These are phyloP conservation scores for Grifola frondosa DNA, from an alignment of 1,284 basidiomycete genomes.

Conservation along the genomic window DNA sequence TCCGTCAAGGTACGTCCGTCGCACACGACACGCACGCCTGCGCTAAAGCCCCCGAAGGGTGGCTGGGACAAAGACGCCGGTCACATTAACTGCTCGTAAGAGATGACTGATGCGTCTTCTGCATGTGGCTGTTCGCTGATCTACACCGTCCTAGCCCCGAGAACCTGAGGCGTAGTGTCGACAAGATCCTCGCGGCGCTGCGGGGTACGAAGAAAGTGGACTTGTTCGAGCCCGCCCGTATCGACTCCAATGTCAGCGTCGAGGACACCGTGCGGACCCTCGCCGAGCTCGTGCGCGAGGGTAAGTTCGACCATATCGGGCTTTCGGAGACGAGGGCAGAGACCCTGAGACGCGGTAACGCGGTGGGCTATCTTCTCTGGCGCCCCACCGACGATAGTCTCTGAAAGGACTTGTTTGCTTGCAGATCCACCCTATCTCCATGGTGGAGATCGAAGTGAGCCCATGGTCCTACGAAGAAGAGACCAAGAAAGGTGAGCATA, in stretches of 20 bases:
- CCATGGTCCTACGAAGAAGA: conserved; percentile 51
- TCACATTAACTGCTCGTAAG: conserved; percentile 31
- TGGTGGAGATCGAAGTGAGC: conserved; percentile 55
- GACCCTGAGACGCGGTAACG: conserved; percentile 39
- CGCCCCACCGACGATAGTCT: background rate
- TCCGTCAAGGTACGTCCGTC: conserved; percentile 39
- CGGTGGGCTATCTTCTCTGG: background rate
- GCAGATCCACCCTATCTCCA: conserved; percentile 42
- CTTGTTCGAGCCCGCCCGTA: conserved; percentile 41
- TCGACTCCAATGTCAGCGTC: conserved; percentile 32
- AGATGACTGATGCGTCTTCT: conserved; percentile 1
- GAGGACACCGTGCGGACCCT: conserved; percentile 34
- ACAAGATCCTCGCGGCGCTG: conserved; percentile 36
- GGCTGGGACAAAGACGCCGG: conserved; percentile 27
- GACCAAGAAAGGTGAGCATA: conserved; percentile 39
- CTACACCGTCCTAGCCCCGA: conserved; percentile 29
- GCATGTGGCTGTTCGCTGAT: background rate
- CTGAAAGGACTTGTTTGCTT: background rate
- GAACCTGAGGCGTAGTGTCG: conserved; percentile 42
- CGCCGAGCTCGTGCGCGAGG: conserved; percentile 35
- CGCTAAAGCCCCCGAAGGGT: conserved; percentile 35
- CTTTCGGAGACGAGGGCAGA: conserved; percentile 48
- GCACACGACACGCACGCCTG: background rate
- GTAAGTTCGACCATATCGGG: conserved; percentile 46
- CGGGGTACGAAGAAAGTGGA: conserved; percentile 45